Evolutionary conservation across 441 rosid genomes (phyloP).

Genomic region (Populus hybrid): DNA sequence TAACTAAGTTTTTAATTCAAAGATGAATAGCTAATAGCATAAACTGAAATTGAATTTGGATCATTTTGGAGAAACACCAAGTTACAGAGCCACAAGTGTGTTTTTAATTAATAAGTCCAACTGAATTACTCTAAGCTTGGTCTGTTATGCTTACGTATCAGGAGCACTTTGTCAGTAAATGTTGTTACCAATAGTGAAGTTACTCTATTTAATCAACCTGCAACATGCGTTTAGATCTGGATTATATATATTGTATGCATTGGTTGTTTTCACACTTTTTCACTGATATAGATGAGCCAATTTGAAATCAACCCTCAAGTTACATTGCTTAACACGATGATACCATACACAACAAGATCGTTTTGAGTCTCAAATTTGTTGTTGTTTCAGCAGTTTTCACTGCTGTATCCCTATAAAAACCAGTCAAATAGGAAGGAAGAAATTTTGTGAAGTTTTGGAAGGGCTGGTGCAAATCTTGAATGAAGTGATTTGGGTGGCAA

Average conservation of each 20-base stretch:
- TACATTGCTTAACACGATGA: neutral
- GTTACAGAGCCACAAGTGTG: neutral
- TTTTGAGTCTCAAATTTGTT: neutral
- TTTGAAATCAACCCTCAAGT: neutral
- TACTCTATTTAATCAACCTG: neutral
- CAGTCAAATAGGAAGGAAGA: neutral
- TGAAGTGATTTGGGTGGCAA: neutral
- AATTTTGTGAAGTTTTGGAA: neutral
- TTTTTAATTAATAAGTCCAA: neutral
- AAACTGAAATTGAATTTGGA: neutral
- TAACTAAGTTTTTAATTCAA: neutral
- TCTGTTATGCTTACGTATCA: neutral
- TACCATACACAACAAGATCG: neutral
- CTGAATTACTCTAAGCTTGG: neutral
- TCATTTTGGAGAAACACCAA: neutral
- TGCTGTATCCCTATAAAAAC: neutral
- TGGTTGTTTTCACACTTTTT: neutral
- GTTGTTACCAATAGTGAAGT: neutral
- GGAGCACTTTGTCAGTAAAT: neutral
- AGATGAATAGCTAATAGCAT: neutral
- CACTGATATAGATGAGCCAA: neutral
- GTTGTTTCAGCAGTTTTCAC: neutral
- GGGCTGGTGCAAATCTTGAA: neutral
- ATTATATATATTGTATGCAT: neutral
- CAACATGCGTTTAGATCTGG: neutral